phyloP scores from a whole-genome alignment of 1,284 basidiomycete genomes.

The Porogramme epimiltina region DNA sequence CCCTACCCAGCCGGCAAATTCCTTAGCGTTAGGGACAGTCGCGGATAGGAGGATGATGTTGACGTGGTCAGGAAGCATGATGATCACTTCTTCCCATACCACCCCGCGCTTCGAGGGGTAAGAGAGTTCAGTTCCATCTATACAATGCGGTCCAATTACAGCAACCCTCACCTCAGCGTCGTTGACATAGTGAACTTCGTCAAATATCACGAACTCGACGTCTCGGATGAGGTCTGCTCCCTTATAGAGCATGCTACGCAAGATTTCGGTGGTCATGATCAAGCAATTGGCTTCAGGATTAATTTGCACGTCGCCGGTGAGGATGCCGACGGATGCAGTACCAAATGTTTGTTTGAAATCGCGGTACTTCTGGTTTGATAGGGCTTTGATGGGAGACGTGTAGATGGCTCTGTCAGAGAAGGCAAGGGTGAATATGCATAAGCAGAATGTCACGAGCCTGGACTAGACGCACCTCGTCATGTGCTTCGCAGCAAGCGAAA shows the following conservation, averaged over 20 bases:
- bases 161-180: slow-evolving; percentile 87
- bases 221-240: slow-evolving; percentile 98
- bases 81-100: slow-evolving; percentile 99
- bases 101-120: slow-evolving; percentile 80
- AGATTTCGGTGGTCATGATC: slow-evolving; percentile 99
- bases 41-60: slow-evolving; percentile 97
- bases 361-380: slow-evolving; percentile 98
- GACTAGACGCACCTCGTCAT: slow-evolving; percentile 82
- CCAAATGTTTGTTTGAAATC: slow-evolving; percentile 99
- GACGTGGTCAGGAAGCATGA: slow-evolving; percentile 97
- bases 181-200: slow-evolving; percentile 99
- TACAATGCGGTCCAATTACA: slow-evolving; percentile 19
- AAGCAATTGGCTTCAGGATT: slow-evolving; percentile 98
- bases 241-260: slow-evolving; percentile 98
- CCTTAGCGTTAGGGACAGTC: slow-evolving; percentile 97
- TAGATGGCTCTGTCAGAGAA: slow-evolving; percentile 81
- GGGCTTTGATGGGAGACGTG: slow-evolving; percentile 97
- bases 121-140: not conserved
- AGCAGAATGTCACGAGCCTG: not conserved
- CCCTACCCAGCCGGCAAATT: slow-evolving; percentile 99
- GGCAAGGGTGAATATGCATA: not conserved
- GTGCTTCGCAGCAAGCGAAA: slow-evolving; percentile 94
- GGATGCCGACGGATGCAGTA: slow-evolving; percentile 89
- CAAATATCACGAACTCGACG: slow-evolving; percentile 99
- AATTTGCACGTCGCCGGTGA: slow-evolving; percentile 99